These are phyloP conservation scores for Mortierella sp. DNA, from an alignment of 371 early-diverging fungal genomes.

Conservation along the genomic window DNA sequence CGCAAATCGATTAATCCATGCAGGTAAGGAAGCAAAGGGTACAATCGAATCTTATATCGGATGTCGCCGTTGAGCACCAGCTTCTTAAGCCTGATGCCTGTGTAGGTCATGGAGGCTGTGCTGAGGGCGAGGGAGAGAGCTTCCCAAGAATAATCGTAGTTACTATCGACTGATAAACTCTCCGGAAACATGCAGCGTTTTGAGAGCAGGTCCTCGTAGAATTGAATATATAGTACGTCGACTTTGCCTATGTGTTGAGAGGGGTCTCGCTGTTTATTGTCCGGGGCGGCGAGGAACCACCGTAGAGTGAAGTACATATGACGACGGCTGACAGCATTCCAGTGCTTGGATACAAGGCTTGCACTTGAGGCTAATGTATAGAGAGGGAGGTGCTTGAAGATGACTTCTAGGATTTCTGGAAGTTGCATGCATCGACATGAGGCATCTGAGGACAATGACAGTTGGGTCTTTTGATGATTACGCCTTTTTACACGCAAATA, in stretches of 20 bases:
- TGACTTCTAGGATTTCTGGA: conserved; percentile 4
- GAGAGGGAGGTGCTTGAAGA: background rate
- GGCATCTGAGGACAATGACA: too few relatives aligned
- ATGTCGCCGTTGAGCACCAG: background rate
- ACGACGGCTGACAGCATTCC: background rate
- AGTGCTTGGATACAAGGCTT: background rate
- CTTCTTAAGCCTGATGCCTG: background rate
- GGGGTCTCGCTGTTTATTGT: background rate
- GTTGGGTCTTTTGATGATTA: too few relatives aligned
- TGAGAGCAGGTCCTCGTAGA: background rate
- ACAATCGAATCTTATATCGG: background rate
- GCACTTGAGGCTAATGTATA: background rate
- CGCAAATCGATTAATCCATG: background rate
- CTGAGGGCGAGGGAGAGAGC: background rate
- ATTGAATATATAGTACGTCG: background rate
- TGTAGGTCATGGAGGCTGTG: background rate
- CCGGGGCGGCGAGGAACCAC: background rate
- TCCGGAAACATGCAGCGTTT: background rate
- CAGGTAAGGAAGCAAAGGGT: background rate
- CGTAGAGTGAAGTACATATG: background rate
- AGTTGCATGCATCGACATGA: background rate
- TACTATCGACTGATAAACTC: background rate
- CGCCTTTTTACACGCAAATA: too few relatives aligned
- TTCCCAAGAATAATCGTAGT: background rate
- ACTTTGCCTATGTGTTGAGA: background rate